phyloP scores from a whole-genome alignment of 164 flowering plant species.

The Magnolia officinalis region DNA sequence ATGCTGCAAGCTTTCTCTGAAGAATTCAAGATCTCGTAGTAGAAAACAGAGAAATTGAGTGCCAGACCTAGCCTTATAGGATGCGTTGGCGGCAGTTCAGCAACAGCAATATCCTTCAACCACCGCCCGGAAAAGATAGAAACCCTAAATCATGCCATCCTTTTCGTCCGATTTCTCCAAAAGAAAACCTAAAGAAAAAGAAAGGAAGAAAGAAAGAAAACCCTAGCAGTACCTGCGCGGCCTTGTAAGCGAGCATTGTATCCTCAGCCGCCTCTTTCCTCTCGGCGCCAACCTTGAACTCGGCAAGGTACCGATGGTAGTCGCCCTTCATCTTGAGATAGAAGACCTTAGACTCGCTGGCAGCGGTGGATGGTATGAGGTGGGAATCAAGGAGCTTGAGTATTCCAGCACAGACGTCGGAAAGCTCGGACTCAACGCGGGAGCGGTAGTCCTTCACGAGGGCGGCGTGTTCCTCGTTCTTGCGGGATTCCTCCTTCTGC shows the following conservation, averaged over 20 bases:
- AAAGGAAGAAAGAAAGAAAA: too few relatives aligned
- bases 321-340: conserved; percentile 90
- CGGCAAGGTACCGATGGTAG: conserved; percentile 72
- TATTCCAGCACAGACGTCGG: conserved; percentile 53
- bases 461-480: conserved; percentile 65
- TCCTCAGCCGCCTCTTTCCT: conserved; percentile 73
- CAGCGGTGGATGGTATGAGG: conserved; percentile 48
- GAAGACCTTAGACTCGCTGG: conserved; percentile 68
- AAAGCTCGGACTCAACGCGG: conserved; percentile 58
- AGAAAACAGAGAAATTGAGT: conserved; percentile 85
- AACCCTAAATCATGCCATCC: background rate
- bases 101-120: conserved; percentile 56
- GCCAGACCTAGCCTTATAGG: conserved; percentile 79
- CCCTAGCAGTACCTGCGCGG: conserved; percentile 60
- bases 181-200: too few relatives aligned
- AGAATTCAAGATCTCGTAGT: conserved; percentile 77
- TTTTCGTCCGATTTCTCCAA: too few relatives aligned
- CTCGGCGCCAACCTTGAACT: conserved; percentile 65
- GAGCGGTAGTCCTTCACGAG: conserved; percentile 65
- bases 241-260: conserved; percentile 73
- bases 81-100: conserved; percentile 74
- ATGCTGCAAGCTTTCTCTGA: conserved; percentile 72
- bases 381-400: conserved; percentile 50
- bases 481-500: conserved; percentile 74
- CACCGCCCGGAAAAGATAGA: background rate